phyloP scores from a whole-genome alignment of 2,329 filamentous ascomycete species.

The Hortaea werneckii region DNA sequence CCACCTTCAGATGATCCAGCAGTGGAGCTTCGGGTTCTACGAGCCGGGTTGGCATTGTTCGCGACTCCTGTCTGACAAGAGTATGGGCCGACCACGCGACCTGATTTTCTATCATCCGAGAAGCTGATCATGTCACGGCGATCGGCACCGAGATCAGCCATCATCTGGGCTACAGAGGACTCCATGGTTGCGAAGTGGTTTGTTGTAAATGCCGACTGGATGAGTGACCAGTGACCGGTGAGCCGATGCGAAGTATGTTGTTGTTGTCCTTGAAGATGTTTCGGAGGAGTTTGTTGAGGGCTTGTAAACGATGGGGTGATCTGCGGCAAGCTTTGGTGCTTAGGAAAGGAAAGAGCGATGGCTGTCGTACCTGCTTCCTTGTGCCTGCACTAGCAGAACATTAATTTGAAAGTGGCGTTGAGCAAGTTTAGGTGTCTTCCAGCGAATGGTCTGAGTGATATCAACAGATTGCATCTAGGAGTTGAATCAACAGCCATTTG shows the following conservation, averaged over 20 bases:
- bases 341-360: neutral
- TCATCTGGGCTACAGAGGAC: constrained; percentile 11
- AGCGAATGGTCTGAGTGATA: too few relatives aligned
- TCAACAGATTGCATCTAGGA: too few relatives aligned
- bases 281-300: neutral
- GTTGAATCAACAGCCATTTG: too few relatives aligned
- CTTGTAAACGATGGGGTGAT: neutral
- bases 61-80: too few relatives aligned
- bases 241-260: too few relatives aligned
- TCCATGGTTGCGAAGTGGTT: constrained; percentile 6
- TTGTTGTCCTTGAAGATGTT: neutral
- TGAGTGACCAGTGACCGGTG: neutral
- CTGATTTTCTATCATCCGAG: constrained; percentile 4
- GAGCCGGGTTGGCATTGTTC: neutral
- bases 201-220: neutral
- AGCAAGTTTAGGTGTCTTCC: too few relatives aligned
- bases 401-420: too few relatives aligned
- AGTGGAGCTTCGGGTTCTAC: neutral
- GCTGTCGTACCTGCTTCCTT: neutral
- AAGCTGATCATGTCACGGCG: constrained; percentile 10
- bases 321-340: neutral
- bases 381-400: too few relatives aligned
- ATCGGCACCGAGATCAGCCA: constrained; percentile 14
- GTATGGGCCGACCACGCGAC: constrained; percentile 2
- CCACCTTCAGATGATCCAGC: neutral